Percentiles rank a stretch among this genome's conserved stretches.
These are phyloP conservation scores for Penicillium coffeae DNA, from an alignment of 495 filamentous ascomycete genomes.

Conservation along the genomic window DNA sequence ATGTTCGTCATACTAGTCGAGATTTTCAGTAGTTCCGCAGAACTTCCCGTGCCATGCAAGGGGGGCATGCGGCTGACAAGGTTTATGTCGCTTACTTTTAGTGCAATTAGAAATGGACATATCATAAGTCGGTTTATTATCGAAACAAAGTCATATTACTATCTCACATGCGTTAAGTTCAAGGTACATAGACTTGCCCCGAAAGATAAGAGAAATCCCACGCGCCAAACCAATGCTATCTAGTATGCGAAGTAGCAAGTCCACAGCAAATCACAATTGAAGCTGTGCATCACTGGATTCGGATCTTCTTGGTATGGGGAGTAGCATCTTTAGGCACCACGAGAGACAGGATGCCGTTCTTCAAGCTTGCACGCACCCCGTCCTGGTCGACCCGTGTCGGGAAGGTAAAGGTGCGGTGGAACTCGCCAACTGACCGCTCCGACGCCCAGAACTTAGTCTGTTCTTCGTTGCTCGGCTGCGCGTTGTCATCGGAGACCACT, in stretches of 20 bases:
- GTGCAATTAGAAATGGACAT: background rate
- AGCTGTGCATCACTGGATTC: background rate
- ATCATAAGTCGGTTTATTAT: background rate
- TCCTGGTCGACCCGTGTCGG: constrained; percentile 72
- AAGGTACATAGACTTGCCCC: background rate
- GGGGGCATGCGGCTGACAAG: background rate
- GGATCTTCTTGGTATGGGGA: constrained; percentile 5
- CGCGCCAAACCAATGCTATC: background rate
- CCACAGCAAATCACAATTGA: background rate
- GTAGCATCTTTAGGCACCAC: constrained; percentile 5
- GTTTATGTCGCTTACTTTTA: background rate
- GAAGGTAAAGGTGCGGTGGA: constrained; percentile 77
- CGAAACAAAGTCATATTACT: background rate
- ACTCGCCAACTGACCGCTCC: constrained; percentile 78
- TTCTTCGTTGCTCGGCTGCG: constrained; percentile 30
- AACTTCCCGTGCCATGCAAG: background rate
- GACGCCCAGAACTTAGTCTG: constrained; percentile 73
- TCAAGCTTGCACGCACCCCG: constrained; percentile 66
- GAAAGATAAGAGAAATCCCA: background rate
- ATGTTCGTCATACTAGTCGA: no score
- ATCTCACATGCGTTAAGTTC: background rate
- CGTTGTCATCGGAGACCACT: constrained; percentile 1
- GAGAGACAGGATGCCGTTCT: constrained; percentile 24
- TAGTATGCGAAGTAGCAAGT: background rate
- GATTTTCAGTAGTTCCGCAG: background rate